Evolutionary conservation across 805 yeast species (phyloP), one percentile per base, ranked within the genome.

Genomic region (Suhomyces xylopsoci): DNA sequence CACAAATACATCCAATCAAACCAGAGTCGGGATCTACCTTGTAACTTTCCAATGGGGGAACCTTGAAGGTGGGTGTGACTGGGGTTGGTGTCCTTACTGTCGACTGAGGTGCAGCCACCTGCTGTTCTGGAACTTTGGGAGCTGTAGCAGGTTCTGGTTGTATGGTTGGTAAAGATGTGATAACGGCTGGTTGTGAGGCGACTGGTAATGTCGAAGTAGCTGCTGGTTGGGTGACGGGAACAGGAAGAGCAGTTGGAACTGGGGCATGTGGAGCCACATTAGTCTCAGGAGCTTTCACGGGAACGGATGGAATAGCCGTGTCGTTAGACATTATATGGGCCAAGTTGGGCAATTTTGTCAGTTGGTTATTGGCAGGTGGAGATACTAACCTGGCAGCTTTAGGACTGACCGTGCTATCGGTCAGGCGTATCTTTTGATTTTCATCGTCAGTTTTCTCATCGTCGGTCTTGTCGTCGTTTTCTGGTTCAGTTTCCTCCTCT

Each of bases 1-100:
- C 90, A 76, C 98, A 93, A 7, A 92, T 82, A 70, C 98, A 93
- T 1, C 96, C 90, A 51, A 93, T 92, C 0, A 83, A 70, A 0
- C 97, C 97, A 2, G 93, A 78, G 65, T 92, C 96, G 4, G 90
- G 88, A 58, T 83, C 90, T 1, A 87, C 91, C 14, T 81, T 80
- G 65, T 84, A 87, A 0, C 80, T 63, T 2, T 76, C 57, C 14
- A 74, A 57, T 1, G 75, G 72, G 1, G 79, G 78, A 2, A 63
- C 59, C 6, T 32, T 20, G 34, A 50, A 54, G 41, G 28, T 42
- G 28, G 26, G 8, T n/a, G 26, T 20, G 47, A 9, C 40, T 24
- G 17, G 10, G 22, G n/a, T 12, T 32, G 41, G 30, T n/a, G 32
- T 28, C n/a, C 32, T 28, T 7, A 14, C 22, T 19, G 17, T 10